A percentile compares a stretch with the other conserved stretches of the same genome.
These are phyloP conservation scores for Gossypium trilobum DNA, from an alignment of 441 rosid species.

Conservation along the genomic window DNA sequence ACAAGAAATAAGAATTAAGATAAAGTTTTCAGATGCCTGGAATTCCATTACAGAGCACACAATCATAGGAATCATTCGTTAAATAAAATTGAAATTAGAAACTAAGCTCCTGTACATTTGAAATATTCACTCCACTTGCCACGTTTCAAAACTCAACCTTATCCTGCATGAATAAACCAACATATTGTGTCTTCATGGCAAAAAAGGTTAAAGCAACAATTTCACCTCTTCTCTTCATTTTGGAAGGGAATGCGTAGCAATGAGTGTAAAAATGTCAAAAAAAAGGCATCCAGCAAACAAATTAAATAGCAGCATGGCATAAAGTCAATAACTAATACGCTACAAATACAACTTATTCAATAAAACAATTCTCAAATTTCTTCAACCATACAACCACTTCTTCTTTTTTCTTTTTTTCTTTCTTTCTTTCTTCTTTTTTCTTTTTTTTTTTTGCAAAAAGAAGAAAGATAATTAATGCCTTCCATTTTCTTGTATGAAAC, in stretches of 20 bases:
- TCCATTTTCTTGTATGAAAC: no score
- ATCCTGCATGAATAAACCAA: slow-evolving; percentile 20
- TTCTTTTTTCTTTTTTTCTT: no score
- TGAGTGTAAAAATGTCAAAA: not conserved
- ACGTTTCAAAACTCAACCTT: slow-evolving; percentile 12
- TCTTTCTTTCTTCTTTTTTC: no score
- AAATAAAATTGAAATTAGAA: slow-evolving; percentile 8
- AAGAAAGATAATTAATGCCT: no score
- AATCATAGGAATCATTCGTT: not conserved
- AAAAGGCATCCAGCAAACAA: not conserved
- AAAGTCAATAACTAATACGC: not conserved
- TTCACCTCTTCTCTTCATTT: not conserved
- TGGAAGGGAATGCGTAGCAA: not conserved
- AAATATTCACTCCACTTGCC: slow-evolving; percentile 23
- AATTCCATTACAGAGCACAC: slow-evolving; percentile 4
- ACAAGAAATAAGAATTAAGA: slow-evolving; percentile 9
- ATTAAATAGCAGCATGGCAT: not conserved
- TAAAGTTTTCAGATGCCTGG: slow-evolving; percentile 9
- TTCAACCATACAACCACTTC: not conserved
- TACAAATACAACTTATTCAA: not conserved
- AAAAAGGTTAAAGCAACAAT: not conserved
- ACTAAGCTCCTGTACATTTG: slow-evolving; percentile 29
- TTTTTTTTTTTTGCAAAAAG: no score
- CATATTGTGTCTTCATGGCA: slow-evolving; percentile 1
- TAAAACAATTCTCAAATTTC: not conserved